phyloP scores from a whole-genome alignment of 1,284 basidiomycete species.

The Xanthoconium separans region DNA sequence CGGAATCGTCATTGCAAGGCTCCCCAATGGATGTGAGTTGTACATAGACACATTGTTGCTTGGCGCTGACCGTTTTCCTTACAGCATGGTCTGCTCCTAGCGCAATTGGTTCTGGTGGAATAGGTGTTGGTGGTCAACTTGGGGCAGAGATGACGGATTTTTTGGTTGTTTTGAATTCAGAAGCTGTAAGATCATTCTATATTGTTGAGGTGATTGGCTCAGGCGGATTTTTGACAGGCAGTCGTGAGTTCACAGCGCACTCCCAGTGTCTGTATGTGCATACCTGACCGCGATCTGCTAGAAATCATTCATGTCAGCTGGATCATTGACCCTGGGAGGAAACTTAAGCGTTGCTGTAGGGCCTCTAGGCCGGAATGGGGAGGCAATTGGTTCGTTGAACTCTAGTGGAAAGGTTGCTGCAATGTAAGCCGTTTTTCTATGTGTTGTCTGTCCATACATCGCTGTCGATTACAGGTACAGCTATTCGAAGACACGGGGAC shows the following conservation, averaged over 20 bases:
- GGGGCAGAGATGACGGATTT: conserved; percentile 95
- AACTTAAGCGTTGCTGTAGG: conserved; percentile 92
- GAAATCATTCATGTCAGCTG: conserved; percentile 92
- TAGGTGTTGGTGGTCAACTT: conserved; percentile 84
- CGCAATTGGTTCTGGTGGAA: conserved; percentile 93
- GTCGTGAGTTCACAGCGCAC: conserved; percentile 46
- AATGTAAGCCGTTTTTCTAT: conserved; percentile 55
- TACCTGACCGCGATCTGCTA: conserved; percentile 36
- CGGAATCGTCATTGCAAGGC: conserved; percentile 88
- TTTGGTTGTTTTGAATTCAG: conserved; percentile 87
- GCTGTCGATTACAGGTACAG: conserved; percentile 62
- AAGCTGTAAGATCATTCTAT: conserved; percentile 50
- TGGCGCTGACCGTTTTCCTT: conserved; percentile 1
- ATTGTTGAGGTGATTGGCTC: conserved; percentile 13
- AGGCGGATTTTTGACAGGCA: conserved; percentile 40
- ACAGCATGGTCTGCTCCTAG: conserved; percentile 91
- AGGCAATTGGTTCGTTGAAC: conserved; percentile 86
- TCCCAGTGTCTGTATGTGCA: background rate
- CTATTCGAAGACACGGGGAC: conserved; percentile 92
- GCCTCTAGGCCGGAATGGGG: conserved; percentile 92
- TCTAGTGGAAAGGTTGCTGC: conserved; percentile 88
- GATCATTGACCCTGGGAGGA: conserved; percentile 90
- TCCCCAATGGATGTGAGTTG: conserved; percentile 79
- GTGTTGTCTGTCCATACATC: conserved; percentile 2
- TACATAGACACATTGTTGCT: background rate